Percentiles rank a stretch among this genome's conserved stretches.
Conservation (phyloP, 1,139 yeast genomes). For the Kodamaea arcana region DNA sequence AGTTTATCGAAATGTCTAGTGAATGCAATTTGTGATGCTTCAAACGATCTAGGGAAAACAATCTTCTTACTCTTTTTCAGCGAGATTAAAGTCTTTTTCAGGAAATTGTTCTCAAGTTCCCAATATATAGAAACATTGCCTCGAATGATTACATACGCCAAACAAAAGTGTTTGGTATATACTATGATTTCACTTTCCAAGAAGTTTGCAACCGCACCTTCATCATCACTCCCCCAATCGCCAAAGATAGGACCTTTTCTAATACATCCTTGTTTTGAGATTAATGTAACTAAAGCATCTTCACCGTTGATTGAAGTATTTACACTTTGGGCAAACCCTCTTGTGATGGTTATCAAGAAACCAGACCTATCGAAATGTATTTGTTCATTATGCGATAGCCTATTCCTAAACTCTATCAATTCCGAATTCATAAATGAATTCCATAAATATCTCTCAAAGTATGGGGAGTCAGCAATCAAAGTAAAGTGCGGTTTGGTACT, state of each 20-base stretch:
- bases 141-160: constrained; percentile 55
- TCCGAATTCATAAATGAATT: constrained; percentile 57
- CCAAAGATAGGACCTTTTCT: constrained; percentile 62
- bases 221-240: constrained; percentile 67
- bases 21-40: constrained; percentile 63
- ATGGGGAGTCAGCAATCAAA: constrained; percentile 41
- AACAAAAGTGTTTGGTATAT: constrained; percentile 47
- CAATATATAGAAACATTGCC: constrained; percentile 73
- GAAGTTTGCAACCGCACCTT: constrained; percentile 63
- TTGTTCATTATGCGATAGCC: constrained; percentile 50
- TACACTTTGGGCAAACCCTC: constrained; percentile 66
- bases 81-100: constrained; percentile 31
- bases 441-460: constrained; percentile 62
- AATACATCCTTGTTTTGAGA: constrained; percentile 63
- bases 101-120: constrained; percentile 49
- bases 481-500: constrained; percentile 25
- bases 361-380: constrained; percentile 51
- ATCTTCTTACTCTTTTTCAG: constrained; percentile 43
- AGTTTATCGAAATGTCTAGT: constrained; percentile 58
- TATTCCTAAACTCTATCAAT: constrained; percentile 53
- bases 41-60: constrained; percentile 54
- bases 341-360: constrained; percentile 53
- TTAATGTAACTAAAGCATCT: constrained; percentile 53
- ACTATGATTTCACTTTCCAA: constrained; percentile 65
- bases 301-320: constrained; percentile 38